phyloP scores from a whole-genome alignment of 1,284 basidiomycete species.

The Cutaneotrichosporon sp. region DNA sequence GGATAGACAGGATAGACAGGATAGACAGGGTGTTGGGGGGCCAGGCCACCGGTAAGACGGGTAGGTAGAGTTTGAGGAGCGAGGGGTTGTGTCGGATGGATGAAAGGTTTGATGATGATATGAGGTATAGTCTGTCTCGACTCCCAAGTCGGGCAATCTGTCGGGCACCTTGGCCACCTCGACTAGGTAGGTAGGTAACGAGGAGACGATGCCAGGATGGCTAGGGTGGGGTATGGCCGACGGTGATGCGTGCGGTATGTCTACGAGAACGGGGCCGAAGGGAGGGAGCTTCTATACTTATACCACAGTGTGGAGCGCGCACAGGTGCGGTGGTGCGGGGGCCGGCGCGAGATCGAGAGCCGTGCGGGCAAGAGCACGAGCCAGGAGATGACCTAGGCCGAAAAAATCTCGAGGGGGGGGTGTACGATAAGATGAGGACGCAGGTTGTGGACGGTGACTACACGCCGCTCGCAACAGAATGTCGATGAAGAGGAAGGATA shows the following conservation, averaged over 20 bases:
- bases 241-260: neutral
- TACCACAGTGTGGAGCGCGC: neutral
- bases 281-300: neutral
- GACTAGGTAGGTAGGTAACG: neutral
- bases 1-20: neutral
- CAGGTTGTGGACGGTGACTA: neutral
- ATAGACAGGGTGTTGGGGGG: neutral
- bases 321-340: neutral
- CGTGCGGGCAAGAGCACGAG: neutral
- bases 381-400: neutral
- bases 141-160: neutral
- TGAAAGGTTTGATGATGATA: conserved; percentile 4
- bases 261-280: neutral
- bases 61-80: conserved; percentile 2
- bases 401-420: conserved; percentile 1
- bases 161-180: neutral
- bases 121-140: neutral
- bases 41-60: neutral
- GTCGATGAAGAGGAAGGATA: neutral
- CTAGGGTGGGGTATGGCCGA: neutral
- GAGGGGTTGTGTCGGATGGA: conserved; percentile 4
- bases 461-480: neutral
- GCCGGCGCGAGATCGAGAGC: neutral
- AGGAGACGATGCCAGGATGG: neutral
- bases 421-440: conserved; percentile 4